Conservation (phyloP, 1,284 basidiomycete genomes). For the Trametes hirsuta region DNA sequence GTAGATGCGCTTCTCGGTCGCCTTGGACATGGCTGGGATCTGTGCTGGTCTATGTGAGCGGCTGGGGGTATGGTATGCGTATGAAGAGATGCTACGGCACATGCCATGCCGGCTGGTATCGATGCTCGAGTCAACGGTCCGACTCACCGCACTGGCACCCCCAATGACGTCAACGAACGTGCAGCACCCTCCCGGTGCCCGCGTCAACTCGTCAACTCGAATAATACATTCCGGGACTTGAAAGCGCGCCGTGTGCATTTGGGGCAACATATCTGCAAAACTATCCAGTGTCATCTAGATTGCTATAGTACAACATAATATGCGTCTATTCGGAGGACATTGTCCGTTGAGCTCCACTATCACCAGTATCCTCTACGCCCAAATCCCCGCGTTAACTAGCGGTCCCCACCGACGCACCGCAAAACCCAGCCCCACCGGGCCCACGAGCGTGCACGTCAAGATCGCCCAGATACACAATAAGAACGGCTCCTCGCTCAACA, state of each 20-base stretch:
- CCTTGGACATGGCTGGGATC: constrained; percentile 24
- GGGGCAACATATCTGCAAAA: too few relatives aligned
- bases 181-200: too few relatives aligned
- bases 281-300: too few relatives aligned
- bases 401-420: constrained; percentile 25
- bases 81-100: too few relatives aligned
- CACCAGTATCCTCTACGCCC: constrained; percentile 3
- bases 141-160: background rate
- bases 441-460: constrained; percentile 49
- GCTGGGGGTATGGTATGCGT: background rate
- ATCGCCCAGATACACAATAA: constrained; percentile 51
- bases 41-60: background rate
- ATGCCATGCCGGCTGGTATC: too few relatives aligned
- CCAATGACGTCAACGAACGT: constrained; percentile 13
- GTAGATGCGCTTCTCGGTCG: constrained; percentile 36
- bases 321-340: too few relatives aligned
- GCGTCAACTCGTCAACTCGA: too few relatives aligned
- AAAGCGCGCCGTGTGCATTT: too few relatives aligned
- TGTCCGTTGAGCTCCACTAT: background rate
- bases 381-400: constrained; percentile 17
- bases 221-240: too few relatives aligned
- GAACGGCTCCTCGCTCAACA: constrained; percentile 45
- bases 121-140: constrained; percentile 7
- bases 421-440: constrained; percentile 44
- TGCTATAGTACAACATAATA: too few relatives aligned